Evolutionary conservation across 2,329 filamentous ascomycete genomes (phyloP).

Genomic region (Xylariomycetidae sp.): DNA sequence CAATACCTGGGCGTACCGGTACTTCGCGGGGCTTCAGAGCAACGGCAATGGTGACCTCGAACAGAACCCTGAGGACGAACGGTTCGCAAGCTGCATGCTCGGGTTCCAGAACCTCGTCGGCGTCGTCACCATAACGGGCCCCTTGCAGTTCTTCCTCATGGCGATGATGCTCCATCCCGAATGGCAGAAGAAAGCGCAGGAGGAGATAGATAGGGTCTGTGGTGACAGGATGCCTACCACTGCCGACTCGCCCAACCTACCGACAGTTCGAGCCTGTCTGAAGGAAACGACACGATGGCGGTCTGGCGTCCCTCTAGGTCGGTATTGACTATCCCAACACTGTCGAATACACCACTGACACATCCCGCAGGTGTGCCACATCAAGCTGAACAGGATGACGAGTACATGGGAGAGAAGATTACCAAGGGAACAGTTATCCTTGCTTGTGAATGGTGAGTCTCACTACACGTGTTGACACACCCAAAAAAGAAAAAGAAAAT

Average conservation of each 20-base stretch:
- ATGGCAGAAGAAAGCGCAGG: constrained; percentile 49
- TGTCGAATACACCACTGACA: too few relatives aligned
- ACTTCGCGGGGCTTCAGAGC: constrained; percentile 38
- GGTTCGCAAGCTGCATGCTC: constrained; percentile 46
- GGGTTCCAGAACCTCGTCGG: constrained; percentile 48
- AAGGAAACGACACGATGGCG: constrained; percentile 58
- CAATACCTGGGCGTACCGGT: constrained; percentile 45
- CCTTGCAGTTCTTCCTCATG: constrained; percentile 48
- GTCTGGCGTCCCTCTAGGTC: constrained; percentile 49
- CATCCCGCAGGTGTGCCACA: constrained; percentile 39
- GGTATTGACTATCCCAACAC: too few relatives aligned
- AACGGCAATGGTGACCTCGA: constrained; percentile 36
- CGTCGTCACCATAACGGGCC: constrained; percentile 44
- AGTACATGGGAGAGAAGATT: constrained; percentile 42
- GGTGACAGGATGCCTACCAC: constrained; percentile 48
- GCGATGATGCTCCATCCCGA: constrained; percentile 48
- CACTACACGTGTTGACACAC: not conserved
- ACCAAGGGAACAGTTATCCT: constrained; percentile 44
- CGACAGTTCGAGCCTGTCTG: constrained; percentile 49
- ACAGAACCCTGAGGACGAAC: constrained; percentile 38
- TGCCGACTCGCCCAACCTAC: constrained; percentile 44
- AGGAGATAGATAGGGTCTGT: constrained; percentile 53
- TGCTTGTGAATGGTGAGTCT: constrained; percentile 44
- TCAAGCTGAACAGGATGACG: constrained; percentile 42
- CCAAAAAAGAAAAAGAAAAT: too few relatives aligned